Base-by-base conservation (phyloP, 2,329 filamentous ascomycete genomes). In the Epicoccum nigrum region DNA sequence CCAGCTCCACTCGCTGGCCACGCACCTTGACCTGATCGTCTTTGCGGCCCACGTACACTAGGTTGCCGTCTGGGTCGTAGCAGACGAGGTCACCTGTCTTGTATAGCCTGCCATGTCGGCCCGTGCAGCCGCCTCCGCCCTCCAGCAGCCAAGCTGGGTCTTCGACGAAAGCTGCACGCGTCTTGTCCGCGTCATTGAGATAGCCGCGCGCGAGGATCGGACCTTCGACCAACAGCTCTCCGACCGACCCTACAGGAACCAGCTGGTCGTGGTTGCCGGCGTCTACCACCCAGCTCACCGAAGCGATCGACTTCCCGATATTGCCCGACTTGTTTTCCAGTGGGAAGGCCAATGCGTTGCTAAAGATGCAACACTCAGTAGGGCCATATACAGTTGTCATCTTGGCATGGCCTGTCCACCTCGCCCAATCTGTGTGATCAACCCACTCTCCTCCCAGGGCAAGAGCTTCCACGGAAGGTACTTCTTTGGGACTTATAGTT, bases 171-270 rank as follows among this genome's bases (percentile, higher is more conserved):
- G 49, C 46, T 4, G 51, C 47, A 4, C 54, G 47, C 2, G 63
- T 64, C 33, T 63, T 58, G 7, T 23, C 56, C 6, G 37, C 8
- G 2, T 64, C 34, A 15, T 58, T 51, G 2, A 65, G 43, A 21
- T 67, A 67, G 7, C 55, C 58, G n/a, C 62, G 60, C 1, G 64
- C 68, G 2, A 75, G 57, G 15, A 62, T 79, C 0, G 79, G 79
- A 0, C 82, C 81, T 54, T 85, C 81, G 15, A 86, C 77, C 2
- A 84, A 74, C 2, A 86, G 71, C 60, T 86, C 83, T 1, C 63
- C 64, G 32, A 58, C 51, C 16, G 25, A 34, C 3, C 58, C 56
- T 25, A 58, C 19, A 7, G 52, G 50, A 9, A 64, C 49, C 7
- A 68, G 55, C 5, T 27, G 27, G n/a, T 67, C 32, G 20, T 51